Evolutionary conservation across 1,284 basidiomycete genomes (phyloP).

Genomic region (Mycena sp.): DNA sequence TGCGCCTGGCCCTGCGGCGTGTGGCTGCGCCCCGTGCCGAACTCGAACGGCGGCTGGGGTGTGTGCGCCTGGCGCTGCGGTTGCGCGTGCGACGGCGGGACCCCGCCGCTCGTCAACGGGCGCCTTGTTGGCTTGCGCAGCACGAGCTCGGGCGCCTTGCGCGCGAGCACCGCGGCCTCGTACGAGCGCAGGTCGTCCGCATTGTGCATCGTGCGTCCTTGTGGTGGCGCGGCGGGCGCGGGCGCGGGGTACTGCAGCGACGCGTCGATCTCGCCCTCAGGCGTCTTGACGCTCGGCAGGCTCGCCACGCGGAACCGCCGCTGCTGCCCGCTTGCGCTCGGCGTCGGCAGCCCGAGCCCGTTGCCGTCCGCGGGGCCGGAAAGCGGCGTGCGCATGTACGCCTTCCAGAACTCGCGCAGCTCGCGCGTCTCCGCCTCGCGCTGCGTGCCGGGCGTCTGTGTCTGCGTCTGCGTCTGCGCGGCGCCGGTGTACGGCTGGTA

Average conservation of each 20-base stretch:
- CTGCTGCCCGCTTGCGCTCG: conserved; percentile 37
- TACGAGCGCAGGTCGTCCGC: conserved; percentile 75
- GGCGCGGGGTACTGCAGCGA: conserved; percentile 26
- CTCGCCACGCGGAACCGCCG: conserved; percentile 69
- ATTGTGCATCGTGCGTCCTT: conserved; percentile 49
- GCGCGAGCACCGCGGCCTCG: conserved; percentile 77
- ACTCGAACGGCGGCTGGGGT: conserved; percentile 15
- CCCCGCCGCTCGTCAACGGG: conserved; percentile 14
- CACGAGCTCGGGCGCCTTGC: conserved; percentile 61
- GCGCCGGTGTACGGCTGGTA: conserved; percentile 12
- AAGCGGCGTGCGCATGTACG: conserved; percentile 77
- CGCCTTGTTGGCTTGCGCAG: conserved; percentile 20
- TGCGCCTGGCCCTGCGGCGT: neutral
- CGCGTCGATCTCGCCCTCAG: conserved; percentile 45
- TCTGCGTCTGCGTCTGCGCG: neutral
- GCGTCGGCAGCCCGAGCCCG: conserved; percentile 32
- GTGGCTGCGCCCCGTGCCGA: conserved; percentile 5
- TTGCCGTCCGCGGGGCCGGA: conserved; percentile 48
- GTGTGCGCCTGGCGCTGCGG: neutral
- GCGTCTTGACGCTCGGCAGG: conserved; percentile 74
- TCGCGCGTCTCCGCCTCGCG: conserved; percentile 63
- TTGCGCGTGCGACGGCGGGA: neutral
- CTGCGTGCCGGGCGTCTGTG: conserved; percentile 32
- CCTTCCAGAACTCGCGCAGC: conserved; percentile 77
- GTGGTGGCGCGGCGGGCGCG: conserved; percentile 15